Evolutionary conservation across 352 stramenopile species (phyloP), one percentile per base, ranked within the genome.

Genomic region (Globisporangium echinulatum): DNA sequence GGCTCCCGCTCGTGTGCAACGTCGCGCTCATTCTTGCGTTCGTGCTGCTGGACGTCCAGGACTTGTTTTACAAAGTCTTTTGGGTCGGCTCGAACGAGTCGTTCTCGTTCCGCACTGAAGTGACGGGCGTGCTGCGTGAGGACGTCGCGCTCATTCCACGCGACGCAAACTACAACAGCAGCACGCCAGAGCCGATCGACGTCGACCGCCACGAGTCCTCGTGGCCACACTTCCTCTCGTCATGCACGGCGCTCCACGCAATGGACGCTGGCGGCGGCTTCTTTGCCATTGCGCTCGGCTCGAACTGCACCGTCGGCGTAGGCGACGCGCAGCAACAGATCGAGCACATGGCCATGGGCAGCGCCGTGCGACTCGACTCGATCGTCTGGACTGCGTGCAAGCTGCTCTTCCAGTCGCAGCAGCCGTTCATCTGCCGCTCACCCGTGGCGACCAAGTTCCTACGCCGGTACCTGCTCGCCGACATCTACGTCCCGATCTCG

Each of bases 21-120:
- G 38, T 52, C 11, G 59, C n/a, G 36, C 17, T 54, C 7, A 54
- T 64, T 38, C 0, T 56, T 13, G 17, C 40, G 11, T 48, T 64
- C 19, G 37, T 64, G 7, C 44, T 64, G 37, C 39, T 66, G 19
- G 67, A 73, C 53, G 19, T 66, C 17, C 67, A 67, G 13, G 67
- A 73, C 46, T 42, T 70, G 39, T 61, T 61, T 37, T 73, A 70
- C 53, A 73, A 73, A 54, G 52, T 68, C 52, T 49, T 58, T 11
- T 73, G 67, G 67, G 57, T 73, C 52, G 67, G 67, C 3, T 59
- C 67, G 15, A 54, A 51, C 51, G 67, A 73, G 9, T 53, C 56
- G 7, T 73, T 56, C 25, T 33, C 59, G 19, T 70, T 73, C 11
- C 56, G 60, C 14, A 68, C 63, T 4, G 48, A 57, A 33, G 63